Conservation (phyloP, 2,329 filamentous ascomycete species). For the Penicillium occitanis region DNA sequence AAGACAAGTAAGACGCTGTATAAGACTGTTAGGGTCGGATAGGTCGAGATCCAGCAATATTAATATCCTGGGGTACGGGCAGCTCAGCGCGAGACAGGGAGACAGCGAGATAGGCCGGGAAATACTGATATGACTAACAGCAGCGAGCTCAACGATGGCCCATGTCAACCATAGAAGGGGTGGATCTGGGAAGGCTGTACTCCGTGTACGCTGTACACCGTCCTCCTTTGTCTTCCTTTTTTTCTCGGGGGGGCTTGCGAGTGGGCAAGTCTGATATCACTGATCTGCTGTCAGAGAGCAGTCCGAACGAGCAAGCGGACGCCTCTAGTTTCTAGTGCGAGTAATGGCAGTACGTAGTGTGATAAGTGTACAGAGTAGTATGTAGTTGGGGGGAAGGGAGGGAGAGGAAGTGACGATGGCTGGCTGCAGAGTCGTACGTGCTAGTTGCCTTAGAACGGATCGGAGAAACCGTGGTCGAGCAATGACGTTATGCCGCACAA, state of each 20-base stretch:
- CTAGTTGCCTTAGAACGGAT: not conserved
- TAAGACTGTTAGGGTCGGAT: not conserved
- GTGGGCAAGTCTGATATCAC: slow-evolving; percentile 20
- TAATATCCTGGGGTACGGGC: not conserved
- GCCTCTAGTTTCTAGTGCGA: not conserved
- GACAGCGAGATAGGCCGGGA: not conserved
- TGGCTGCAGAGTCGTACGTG: not conserved
- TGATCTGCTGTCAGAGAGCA: not conserved
- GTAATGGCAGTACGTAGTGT: not conserved
- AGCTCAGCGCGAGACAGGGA: not conserved
- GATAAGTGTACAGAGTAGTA: too few relatives aligned
- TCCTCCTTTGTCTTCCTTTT: slow-evolving; percentile 1
- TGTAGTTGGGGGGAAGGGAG: too few relatives aligned
- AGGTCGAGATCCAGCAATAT: not conserved
- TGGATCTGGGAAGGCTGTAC: slow-evolving; percentile 4
- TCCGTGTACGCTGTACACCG: not conserved
- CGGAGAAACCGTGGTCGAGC: slow-evolving; percentile 4
- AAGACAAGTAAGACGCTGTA: not conserved
- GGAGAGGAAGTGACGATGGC: not conserved
- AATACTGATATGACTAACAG: not conserved
- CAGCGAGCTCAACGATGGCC: not conserved
- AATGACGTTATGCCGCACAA: slow-evolving; percentile 19
- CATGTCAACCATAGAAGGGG: not conserved
- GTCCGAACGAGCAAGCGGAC: not conserved
- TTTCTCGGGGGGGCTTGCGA: slow-evolving; percentile 4